Evolutionary conservation across 2,329 filamentous ascomycete species (phyloP).

Genomic region (Cordyceps fumosorosea): DNA sequence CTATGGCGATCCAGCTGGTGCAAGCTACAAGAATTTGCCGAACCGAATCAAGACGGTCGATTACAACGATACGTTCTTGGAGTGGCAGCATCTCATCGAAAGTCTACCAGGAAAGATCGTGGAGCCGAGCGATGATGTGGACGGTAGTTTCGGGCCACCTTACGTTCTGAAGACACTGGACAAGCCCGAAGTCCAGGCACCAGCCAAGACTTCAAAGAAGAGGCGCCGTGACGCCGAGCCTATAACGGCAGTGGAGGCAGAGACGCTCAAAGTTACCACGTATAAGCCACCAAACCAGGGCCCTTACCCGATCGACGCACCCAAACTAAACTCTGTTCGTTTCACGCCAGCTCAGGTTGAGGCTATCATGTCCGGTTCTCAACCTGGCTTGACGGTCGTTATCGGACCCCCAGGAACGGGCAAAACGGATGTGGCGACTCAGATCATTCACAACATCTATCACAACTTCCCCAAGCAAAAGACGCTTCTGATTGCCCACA

Average conservation of each 20-base stretch:
- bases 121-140: conserved; percentile 66
- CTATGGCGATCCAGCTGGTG: conserved; percentile 85
- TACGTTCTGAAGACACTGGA: conserved; percentile 71
- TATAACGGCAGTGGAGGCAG: conserved; percentile 52
- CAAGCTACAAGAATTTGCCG: conserved; percentile 74
- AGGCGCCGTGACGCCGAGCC: conserved; percentile 73
- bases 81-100: conserved; percentile 91
- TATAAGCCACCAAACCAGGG: conserved; percentile 86
- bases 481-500: conserved; percentile 89
- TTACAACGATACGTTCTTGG: conserved; percentile 87
- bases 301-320: conserved; percentile 79
- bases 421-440: conserved; percentile 97
- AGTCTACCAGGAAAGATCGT: conserved; percentile 83
- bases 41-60: conserved; percentile 76
- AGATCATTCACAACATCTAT: conserved; percentile 98
- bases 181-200: conserved; percentile 42
- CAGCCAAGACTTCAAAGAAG: conserved; percentile 70
- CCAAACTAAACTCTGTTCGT: conserved; percentile 73
- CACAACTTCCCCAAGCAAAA: conserved; percentile 94
- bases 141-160: conserved; percentile 74
- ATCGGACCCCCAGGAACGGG: conserved; percentile 94
- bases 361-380: conserved; percentile 87
- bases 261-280: conserved; percentile 74
- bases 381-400: conserved; percentile 88
- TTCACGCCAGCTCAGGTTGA: conserved; percentile 91